These are phyloP conservation scores for Lichtheimia ornata DNA, from an alignment of 371 early-diverging fungal species.

Conservation along the genomic window DNA sequence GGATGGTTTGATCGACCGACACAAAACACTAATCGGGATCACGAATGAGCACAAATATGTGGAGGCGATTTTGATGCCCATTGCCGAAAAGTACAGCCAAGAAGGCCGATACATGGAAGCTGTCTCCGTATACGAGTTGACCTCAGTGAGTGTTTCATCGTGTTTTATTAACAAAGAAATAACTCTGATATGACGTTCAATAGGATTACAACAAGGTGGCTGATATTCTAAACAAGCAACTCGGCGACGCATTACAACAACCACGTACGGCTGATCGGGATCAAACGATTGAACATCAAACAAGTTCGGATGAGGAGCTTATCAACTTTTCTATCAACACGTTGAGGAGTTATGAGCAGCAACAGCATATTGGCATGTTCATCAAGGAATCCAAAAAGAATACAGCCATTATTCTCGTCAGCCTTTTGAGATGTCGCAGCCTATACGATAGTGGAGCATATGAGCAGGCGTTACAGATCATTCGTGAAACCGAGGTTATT, in stretches of 20 bases:
- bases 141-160: constrained; percentile 35
- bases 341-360: constrained; percentile 17
- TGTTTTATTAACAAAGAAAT: neutral
- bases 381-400: constrained; percentile 18
- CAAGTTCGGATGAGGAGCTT: constrained; percentile 11
- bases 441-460: constrained; percentile 19
- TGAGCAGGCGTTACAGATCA: constrained; percentile 27
- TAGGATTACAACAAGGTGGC: constrained; percentile 76
- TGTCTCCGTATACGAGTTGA: constrained; percentile 73
- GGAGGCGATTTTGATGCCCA: constrained; percentile 55
- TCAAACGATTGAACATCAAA: constrained; percentile 2
- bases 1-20: constrained; percentile 67
- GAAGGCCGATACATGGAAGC: constrained; percentile 75
- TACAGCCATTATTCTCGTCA: constrained; percentile 14
- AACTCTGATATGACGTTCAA: neutral
- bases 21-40: constrained; percentile 61
- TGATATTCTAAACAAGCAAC: constrained; percentile 70
- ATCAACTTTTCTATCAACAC: constrained; percentile 13
- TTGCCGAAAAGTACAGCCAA: constrained; percentile 71
- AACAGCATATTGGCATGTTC: constrained; percentile 20
- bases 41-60: constrained; percentile 58
- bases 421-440: constrained; percentile 14
- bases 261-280: constrained; percentile 2
- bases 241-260: constrained; percentile 48
- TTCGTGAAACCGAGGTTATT: constrained; percentile 45